Base-by-base conservation (phyloP, 148 eudicot genomes). In the Camellia japonica region DNA sequence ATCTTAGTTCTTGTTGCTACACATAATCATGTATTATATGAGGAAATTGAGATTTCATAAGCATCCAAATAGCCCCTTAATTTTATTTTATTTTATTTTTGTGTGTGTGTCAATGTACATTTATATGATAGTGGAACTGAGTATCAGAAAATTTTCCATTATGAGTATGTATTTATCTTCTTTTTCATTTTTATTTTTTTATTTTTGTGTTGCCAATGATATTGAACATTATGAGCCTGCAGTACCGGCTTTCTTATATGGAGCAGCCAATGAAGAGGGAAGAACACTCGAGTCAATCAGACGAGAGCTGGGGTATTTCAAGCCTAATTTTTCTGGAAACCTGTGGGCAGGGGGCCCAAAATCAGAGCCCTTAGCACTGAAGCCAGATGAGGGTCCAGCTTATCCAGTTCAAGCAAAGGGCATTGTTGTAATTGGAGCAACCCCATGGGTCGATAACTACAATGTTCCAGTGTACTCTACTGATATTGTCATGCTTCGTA, bases 371-470 rank as follows among this genome's bases (percentile, higher is more conserved):
- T 78, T 90, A 71, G 86, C 87, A 38, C 85, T 92, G 30, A 75
- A 79, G 19, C 97, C 98, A 19, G 94, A 90, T 38, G 85, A 82
- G 78, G 98, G 98, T 51, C 97, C 97, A 41, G 51, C 74, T 62
- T 80, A 80, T 60, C 87, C 88, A 71, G 81, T 83, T 56, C 86
- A 51, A 76, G 81, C 80, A 7, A 90, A 90, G 78, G 98, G 98
- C 20, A 80, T 86, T 23, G 76, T 92, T 41, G 89, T 88, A 7
- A 78, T 95, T 71, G 98, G 98, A 75, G 88, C 96, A 46, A 95
- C 97, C 15, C 86, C 59, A 55, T 95, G 98, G 98, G 93, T 95
- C 11, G 98, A 87, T 77, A 93, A 95, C 89, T 95, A 91, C 81
- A 95, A 93, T 4, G 86, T 95, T 51, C 98, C 98, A 1, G 80